Conservation (phyloP, 306 rosid genomes). For the Cicer bijugum region DNA sequence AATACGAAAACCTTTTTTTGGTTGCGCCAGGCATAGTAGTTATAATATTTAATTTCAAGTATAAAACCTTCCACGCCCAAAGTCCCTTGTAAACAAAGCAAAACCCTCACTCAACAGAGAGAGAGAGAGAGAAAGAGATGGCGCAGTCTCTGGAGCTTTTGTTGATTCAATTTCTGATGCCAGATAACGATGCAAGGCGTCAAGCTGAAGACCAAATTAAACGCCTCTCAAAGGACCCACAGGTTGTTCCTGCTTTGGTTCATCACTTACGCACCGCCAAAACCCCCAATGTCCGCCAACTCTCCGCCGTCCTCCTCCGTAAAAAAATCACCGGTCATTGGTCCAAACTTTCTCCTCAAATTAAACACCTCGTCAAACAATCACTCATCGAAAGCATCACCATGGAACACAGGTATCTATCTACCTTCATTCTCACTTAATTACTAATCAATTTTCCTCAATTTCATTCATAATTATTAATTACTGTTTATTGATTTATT, state of each 20-base stretch:
- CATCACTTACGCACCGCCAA: conserved; percentile 96
- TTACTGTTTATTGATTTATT: neutral
- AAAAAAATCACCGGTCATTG: conserved; percentile 98
- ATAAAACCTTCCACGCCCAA: neutral
- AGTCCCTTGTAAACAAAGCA: conserved; percentile 22
- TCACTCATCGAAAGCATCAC: conserved; percentile 88
- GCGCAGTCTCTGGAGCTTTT: conserved; percentile 92
- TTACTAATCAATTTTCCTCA: neutral
- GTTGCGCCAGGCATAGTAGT: neutral
- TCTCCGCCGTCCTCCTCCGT: conserved; percentile 92
- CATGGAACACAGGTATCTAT: conserved; percentile 75
- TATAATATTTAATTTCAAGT: neutral
- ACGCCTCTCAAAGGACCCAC: conserved; percentile 89
- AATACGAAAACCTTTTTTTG: conserved; percentile 28
- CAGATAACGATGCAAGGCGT: conserved; percentile 97
- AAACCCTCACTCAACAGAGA: conserved; percentile 19
- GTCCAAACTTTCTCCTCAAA: conserved; percentile 86
- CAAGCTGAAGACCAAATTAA: conserved; percentile 97
- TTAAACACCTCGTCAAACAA: conserved; percentile 76
- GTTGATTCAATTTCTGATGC: conserved; percentile 94
- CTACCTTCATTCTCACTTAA: neutral
- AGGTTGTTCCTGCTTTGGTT: conserved; percentile 85
- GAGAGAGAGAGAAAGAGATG: conserved; percentile 39
- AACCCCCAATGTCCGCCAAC: conserved; percentile 94
- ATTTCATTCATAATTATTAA: neutral